Evolutionary conservation across 805 yeast species (phyloP).

Genomic region (Yamadazyma sp.): DNA sequence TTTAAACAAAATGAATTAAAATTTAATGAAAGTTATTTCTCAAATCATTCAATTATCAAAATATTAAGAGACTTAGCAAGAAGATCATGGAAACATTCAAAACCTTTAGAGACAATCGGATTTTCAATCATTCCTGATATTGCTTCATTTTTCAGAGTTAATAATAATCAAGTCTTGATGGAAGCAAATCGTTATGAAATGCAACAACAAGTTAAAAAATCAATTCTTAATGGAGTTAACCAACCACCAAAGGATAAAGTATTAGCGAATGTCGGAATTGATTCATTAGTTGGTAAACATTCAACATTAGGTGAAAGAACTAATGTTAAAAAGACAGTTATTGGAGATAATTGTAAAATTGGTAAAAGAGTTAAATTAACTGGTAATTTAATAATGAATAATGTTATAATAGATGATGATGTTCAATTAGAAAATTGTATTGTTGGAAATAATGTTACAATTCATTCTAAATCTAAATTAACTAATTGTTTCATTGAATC

Average conservation of each 20-base stretch:
- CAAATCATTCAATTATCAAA: conserved; percentile 55
- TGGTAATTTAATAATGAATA: conserved; percentile 77
- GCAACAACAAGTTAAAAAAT: conserved; percentile 51
- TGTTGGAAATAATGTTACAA: conserved; percentile 65
- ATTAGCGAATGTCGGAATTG: conserved; percentile 81
- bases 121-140: conserved; percentile 68
- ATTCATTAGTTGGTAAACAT: conserved; percentile 69
- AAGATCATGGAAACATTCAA: conserved; percentile 83
- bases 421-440: conserved; percentile 81
- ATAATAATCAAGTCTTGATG: conserved; percentile 76
- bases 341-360: conserved; percentile 70
- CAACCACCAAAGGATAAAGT: conserved; percentile 40
- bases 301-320: conserved; percentile 78
- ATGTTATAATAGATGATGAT: conserved; percentile 75
- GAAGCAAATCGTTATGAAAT: conserved; percentile 84
- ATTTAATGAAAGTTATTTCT: conserved; percentile 34
- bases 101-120: conserved; percentile 57
- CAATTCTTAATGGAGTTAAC: not conserved
- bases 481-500: conserved; percentile 87
- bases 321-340: conserved; percentile 79
- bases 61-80: conserved; percentile 84
- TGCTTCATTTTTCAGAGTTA: conserved; percentile 70
- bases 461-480: conserved; percentile 63
- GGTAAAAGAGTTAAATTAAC: conserved; percentile 87
- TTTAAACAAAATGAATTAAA: conserved; percentile 38